Evolutionary conservation across 2,329 filamentous ascomycete species (phyloP).

Genomic region (Colletotrichum abscissum): DNA sequence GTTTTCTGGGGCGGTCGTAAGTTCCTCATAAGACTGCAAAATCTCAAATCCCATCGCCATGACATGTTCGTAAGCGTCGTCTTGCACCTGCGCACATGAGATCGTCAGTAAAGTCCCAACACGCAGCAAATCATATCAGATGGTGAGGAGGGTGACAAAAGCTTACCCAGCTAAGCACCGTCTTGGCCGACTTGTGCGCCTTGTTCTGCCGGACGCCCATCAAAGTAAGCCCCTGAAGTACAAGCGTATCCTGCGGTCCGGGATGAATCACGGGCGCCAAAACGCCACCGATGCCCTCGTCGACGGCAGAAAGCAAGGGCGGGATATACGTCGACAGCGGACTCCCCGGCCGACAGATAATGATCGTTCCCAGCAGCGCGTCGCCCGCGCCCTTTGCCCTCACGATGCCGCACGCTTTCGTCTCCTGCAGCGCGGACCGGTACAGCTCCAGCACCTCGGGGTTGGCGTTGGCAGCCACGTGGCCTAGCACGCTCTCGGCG

Average conservation of each 20-base stretch:
- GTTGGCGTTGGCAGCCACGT: constrained; percentile 79
- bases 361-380: constrained; percentile 80
- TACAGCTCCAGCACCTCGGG: constrained; percentile 86
- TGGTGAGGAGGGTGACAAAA: neutral
- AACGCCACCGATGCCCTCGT: constrained; percentile 76
- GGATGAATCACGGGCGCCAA: constrained; percentile 82
- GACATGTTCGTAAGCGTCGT: constrained; percentile 79
- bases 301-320: constrained; percentile 68
- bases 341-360: constrained; percentile 80
- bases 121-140: neutral
- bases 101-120: neutral
- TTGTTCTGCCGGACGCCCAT: constrained; percentile 88
- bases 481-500: constrained; percentile 77
- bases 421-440: constrained; percentile 77
- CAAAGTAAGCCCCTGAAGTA: constrained; percentile 81
- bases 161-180: constrained; percentile 84
- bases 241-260: constrained; percentile 73
- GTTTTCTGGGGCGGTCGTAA: constrained; percentile 71
- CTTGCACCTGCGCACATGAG: constrained; percentile 65
- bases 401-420: constrained; percentile 82
- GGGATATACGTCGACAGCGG: constrained; percentile 77
- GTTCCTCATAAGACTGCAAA: constrained; percentile 84
- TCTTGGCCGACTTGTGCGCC: constrained; percentile 77
- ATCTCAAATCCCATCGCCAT: constrained; percentile 84
- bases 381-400: constrained; percentile 79